A percentile compares a stretch with the other conserved stretches of the same genome.
Evolutionary conservation across 1,284 basidiomycete genomes (phyloP).

Genomic region (Hypsizygus ulmarius): DNA sequence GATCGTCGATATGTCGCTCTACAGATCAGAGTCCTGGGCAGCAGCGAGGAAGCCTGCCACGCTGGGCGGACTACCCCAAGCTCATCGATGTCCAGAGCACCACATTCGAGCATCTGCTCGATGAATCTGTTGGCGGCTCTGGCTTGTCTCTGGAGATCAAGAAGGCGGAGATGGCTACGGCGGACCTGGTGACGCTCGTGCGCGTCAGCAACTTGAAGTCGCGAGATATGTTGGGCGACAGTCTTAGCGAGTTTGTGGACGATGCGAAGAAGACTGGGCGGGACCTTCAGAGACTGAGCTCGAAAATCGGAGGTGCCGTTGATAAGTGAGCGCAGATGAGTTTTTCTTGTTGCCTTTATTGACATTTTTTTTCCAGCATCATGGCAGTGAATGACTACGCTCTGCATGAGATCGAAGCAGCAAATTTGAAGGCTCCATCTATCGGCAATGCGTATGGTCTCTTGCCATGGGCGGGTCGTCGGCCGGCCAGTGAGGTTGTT

Average conservation of each 20-base stretch:
- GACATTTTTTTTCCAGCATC: slow-evolving; percentile 42
- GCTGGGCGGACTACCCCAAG: slow-evolving; percentile 56
- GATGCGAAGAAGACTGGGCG: slow-evolving; percentile 59
- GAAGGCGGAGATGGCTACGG: slow-evolving; percentile 72
- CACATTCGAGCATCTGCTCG: slow-evolving; percentile 60
- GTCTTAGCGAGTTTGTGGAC: slow-evolving; percentile 49
- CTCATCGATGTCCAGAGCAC: slow-evolving; percentile 57
- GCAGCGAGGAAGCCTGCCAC: slow-evolving; percentile 13
- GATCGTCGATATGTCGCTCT: slow-evolving; percentile 40
- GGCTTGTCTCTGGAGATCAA: slow-evolving; percentile 63
- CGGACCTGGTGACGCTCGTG: slow-evolving; percentile 60
- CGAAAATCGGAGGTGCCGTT: slow-evolving; percentile 65
- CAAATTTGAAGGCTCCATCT: slow-evolving; percentile 36
- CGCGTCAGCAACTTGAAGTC: slow-evolving; percentile 57
- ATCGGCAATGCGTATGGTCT: slow-evolving; percentile 40
- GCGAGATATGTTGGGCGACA: slow-evolving; percentile 52
- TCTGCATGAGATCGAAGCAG: slow-evolving; percentile 54
- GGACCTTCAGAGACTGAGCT: slow-evolving; percentile 54
- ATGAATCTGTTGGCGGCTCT: slow-evolving; percentile 53
- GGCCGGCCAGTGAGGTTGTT: slow-evolving; percentile 42
- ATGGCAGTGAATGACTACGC: slow-evolving; percentile 71
- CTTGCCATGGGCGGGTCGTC: slow-evolving; percentile 41
- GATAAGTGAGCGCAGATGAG: slow-evolving; percentile 49
- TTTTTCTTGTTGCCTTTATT: background rate
- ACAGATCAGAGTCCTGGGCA: slow-evolving; percentile 13